Base-by-base conservation (phyloP, 2,329 filamentous ascomycete species). In the Pseudophaeomoniella oleicola region DNA sequence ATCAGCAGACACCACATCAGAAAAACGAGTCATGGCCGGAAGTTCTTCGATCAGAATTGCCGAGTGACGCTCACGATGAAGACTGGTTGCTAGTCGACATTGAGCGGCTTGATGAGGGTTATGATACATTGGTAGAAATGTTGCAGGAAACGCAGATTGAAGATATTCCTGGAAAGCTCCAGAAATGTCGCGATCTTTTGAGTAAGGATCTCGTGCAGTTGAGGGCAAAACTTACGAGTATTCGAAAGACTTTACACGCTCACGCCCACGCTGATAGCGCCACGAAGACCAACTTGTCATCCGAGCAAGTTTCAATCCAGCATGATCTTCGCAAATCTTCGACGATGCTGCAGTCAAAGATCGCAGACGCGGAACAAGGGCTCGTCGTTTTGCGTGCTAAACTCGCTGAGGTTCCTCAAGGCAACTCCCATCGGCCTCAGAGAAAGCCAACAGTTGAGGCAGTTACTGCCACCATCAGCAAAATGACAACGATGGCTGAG, bases 401-500 rank as follows among this genome's bases (percentile, higher is more conserved):
- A 47, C 68, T 94, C 13, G 78, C 80, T 1, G 69, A 73, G 14
- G 59, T 62, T 16, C 60, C 62, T 30, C 69, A 52, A 17, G 50
- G 53, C 2, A 41, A 50, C 30, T 44, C 39, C 30, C 38, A 37
- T 14, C 35, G 32, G 30, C 35, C 37, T 14, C 45, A 69, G 19
- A 66, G 69, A 35, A 72, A 78, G 3, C 90, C 90, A 0, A 94
- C 87, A 0, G 83, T 94, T 6, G 90, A 94, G 48, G 84, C 85
- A 0, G 83, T 98, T 14, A 79, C 87, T 46, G 83, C 82, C 41
- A 98, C 90, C 1, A 93, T 98, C 45, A 67, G 69, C 39, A 94
- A 90, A 52, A 87, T 98, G 81, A 94, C 87, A 19, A 72, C 67
- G 41, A 88, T 94, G 79, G 82, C 82, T 0, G 84, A 96, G 64